Percentiles rank a stretch among this genome's conserved stretches.
Conservation (phyloP, 805 yeast genomes). For the Wickerhamomyces kurtzmanii region DNA sequence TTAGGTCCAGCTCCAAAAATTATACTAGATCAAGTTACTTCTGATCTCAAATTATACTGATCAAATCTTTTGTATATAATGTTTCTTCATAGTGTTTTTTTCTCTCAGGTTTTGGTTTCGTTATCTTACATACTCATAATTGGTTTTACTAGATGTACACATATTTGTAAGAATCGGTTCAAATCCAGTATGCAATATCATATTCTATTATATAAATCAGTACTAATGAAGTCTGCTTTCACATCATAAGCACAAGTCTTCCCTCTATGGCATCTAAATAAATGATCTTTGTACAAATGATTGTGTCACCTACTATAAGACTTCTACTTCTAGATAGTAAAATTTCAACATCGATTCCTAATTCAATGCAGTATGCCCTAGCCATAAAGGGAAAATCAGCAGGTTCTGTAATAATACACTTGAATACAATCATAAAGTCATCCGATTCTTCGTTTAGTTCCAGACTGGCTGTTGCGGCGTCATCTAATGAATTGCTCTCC, state of each 20-base stretch:
- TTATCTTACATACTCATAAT: constrained; percentile 1
- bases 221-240: too few relatives aligned
- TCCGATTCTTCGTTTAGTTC: constrained; percentile 1
- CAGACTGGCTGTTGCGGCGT: constrained; percentile 9
- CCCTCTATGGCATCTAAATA: constrained; percentile 31
- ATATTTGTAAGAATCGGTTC: constrained; percentile 1
- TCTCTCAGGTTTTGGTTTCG: neutral
- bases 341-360: constrained; percentile 37
- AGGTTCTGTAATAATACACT: constrained; percentile 34
- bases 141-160: neutral
- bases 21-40: constrained; percentile 74
- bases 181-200: constrained; percentile 3
- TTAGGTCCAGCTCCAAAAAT: constrained; percentile 92
- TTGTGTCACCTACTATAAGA: constrained; percentile 30
- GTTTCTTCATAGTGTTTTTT: neutral
- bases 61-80: neutral
- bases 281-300: constrained; percentile 34
- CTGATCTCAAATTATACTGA: constrained; percentile 64
- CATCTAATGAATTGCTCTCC: constrained; percentile 14
- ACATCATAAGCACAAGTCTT: constrained; percentile 25
- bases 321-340: constrained; percentile 11
- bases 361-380: constrained; percentile 37
- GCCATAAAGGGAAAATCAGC: constrained; percentile 18
- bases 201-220: neutral
- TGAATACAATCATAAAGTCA: constrained; percentile 15